Conservation (phyloP, 2,329 filamentous ascomycete genomes). For the Neophaeococcomyces mojaviensis region DNA sequence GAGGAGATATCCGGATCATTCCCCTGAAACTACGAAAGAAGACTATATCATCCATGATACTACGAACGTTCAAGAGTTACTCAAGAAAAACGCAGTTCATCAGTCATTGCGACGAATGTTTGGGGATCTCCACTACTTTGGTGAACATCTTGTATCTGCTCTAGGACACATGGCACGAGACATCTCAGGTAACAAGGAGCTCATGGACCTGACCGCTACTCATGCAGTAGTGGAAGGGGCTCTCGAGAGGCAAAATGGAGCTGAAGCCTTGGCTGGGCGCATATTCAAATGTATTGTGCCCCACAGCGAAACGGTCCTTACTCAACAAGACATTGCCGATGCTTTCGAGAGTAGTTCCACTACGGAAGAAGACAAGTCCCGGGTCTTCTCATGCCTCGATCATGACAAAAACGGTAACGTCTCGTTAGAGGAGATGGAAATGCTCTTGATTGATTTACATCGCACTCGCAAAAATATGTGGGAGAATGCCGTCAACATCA, state of each 20-base stretch:
- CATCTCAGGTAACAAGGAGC: slow-evolving; percentile 12
- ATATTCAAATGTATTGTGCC: slow-evolving; percentile 29
- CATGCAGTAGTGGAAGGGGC: slow-evolving; percentile 16
- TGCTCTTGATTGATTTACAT: slow-evolving; percentile 24
- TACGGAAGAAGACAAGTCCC: slow-evolving; percentile 24
- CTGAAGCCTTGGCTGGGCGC: slow-evolving; percentile 28
- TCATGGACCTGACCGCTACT: slow-evolving; percentile 18
- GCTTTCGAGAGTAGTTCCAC: slow-evolving; percentile 21
- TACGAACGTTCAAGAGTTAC: slow-evolving; percentile 9
- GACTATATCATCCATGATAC: slow-evolving; percentile 14
- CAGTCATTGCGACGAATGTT: slow-evolving; percentile 13
- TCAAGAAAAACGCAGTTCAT: not conserved
- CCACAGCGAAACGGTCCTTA: slow-evolving; percentile 23
- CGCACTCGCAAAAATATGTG: slow-evolving; percentile 27
- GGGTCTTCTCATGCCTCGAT: slow-evolving; percentile 25
- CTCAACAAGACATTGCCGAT: slow-evolving; percentile 23
- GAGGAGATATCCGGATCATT: slow-evolving; percentile 9
- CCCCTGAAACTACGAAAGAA: slow-evolving; percentile 10
- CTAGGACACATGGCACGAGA: slow-evolving; percentile 11
- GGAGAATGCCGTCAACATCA: slow-evolving; percentile 27
- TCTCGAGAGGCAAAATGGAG: slow-evolving; percentile 21
- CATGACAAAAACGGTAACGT: slow-evolving; percentile 30
- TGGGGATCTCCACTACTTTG: slow-evolving; percentile 7
- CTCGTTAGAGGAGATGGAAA: slow-evolving; percentile 29
- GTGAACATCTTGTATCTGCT: too few species aligned